Conservation (phyloP, 2,329 filamentous ascomycete genomes). For the Calonectria leucothoes region DNA sequence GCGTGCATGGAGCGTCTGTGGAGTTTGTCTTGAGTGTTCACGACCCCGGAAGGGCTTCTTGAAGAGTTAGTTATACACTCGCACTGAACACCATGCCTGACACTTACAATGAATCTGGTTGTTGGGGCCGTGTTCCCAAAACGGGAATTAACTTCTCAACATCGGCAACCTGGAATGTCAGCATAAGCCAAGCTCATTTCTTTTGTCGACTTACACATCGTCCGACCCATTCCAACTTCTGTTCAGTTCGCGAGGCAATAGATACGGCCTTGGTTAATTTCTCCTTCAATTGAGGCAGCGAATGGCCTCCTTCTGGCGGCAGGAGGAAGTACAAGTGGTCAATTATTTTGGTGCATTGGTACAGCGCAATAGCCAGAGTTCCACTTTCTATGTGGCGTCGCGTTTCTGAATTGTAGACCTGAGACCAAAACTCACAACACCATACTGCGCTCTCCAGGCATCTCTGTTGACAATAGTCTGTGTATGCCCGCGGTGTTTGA, state of each 20-base stretch:
- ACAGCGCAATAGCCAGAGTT: slow-evolving; percentile 16
- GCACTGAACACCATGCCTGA: fast-evolving
- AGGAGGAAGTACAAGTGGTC: slow-evolving; percentile 22
- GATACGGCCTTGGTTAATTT: slow-evolving; percentile 24
- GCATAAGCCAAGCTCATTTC: background rate
- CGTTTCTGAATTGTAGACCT: slow-evolving; percentile 26
- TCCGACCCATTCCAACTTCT: slow-evolving; percentile 3
- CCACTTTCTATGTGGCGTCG: slow-evolving; percentile 23
- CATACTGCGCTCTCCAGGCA: slow-evolving; percentile 22
- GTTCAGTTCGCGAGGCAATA: background rate
- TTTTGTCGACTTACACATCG: slow-evolving; percentile 21
- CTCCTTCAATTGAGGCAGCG: slow-evolving; percentile 13
- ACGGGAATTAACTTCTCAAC: slow-evolving; percentile 25
- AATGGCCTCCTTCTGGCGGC: slow-evolving; percentile 18
- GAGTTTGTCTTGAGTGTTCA: slow-evolving; percentile 18
- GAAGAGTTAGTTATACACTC: background rate
- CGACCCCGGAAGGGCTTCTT: background rate
- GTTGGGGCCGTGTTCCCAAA: slow-evolving; percentile 4
- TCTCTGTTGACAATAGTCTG: slow-evolving; percentile 31
- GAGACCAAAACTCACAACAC: slow-evolving; percentile 29
- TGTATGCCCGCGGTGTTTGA: slow-evolving; percentile 26
- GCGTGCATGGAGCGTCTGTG: slow-evolving; percentile 37
- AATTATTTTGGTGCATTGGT: slow-evolving; percentile 36
- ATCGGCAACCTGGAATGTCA: slow-evolving; percentile 23
- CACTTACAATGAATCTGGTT: slow-evolving; percentile 16